A percentile compares a stretch with the other conserved stretches of the same genome.
phyloP scores from a whole-genome alignment of 495 filamentous ascomycete species.

The Platismatia glauca region DNA sequence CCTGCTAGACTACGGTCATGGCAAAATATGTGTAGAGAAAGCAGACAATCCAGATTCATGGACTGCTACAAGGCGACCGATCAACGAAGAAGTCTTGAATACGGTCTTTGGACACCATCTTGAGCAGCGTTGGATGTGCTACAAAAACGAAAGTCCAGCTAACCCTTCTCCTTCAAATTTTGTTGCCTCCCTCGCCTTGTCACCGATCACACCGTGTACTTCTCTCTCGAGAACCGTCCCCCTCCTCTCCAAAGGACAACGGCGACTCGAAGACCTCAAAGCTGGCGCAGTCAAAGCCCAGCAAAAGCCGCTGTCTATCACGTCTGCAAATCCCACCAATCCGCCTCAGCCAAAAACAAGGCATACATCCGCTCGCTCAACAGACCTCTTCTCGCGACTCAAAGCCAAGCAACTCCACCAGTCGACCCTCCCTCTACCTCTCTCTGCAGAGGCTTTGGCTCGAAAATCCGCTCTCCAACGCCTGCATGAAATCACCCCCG shows the following conservation, averaged over 20 bases:
- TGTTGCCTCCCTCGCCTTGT: conserved; percentile 44
- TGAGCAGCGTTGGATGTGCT: conserved; percentile 36
- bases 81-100: conserved; percentile 50
- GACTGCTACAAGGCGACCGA: conserved; percentile 37
- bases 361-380: conserved; percentile 5
- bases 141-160: conserved; percentile 16
- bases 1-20: conserved; percentile 52
- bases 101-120: conserved; percentile 44
- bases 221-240: conserved; percentile 36
- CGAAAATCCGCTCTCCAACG: conserved; percentile 52
- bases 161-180: conserved; percentile 33
- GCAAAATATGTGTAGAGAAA: conserved; percentile 41
- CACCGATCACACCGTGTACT: conserved; percentile 40
- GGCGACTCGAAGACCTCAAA: conserved; percentile 53
- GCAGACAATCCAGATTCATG: conserved; percentile 28
- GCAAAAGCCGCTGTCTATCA: conserved; percentile 5
- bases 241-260: conserved; percentile 47
- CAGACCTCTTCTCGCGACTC: conserved; percentile 51
- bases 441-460: conserved; percentile 40
- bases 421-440: conserved; percentile 32
- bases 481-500: conserved; percentile 49
- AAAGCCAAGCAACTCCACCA: conserved; percentile 47
- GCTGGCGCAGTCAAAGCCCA: conserved; percentile 26
- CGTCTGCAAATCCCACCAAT: background rate
- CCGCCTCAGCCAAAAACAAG: background rate